Evolutionary conservation across 1,284 basidiomycete genomes (phyloP).

Genomic region (Golubevia sp.): DNA sequence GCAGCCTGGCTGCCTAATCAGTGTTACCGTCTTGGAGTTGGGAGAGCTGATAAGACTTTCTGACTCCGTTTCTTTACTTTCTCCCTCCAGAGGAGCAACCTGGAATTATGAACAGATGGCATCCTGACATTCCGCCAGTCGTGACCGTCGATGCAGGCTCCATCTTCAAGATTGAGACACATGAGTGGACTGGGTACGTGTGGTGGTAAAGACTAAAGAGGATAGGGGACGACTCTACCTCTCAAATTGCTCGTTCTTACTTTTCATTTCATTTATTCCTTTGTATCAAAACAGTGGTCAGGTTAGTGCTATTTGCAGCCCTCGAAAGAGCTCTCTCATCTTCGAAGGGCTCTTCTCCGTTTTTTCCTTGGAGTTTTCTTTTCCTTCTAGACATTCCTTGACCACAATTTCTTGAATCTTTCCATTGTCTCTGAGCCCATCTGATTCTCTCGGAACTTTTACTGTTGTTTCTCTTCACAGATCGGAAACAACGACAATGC

Average conservation of each 20-base stretch:
- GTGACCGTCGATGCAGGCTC: slow-evolving; percentile 54
- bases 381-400: neutral
- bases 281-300: too few species aligned
- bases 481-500: slow-evolving; percentile 20
- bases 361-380: slow-evolving; percentile 37
- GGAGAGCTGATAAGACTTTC: neutral
- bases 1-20: too few species aligned
- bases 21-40: neutral
- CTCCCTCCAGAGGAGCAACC: neutral
- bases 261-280: slow-evolving; percentile 1
- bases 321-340: too few species aligned
- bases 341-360: too few species aligned
- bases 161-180: slow-evolving; percentile 76
- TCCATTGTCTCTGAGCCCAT: neutral
- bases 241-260: neutral
- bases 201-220: slow-evolving; percentile 69
- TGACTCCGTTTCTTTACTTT: neutral
- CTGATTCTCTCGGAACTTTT: too few species aligned
- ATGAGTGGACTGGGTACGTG: slow-evolving; percentile 60
- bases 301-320: too few species aligned
- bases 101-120: slow-evolving; percentile 59
- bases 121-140: slow-evolving; percentile 56
- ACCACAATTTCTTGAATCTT: neutral
- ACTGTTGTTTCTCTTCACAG: slow-evolving; percentile 10
- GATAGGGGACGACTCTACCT: slow-evolving; percentile 53